Base-by-base conservation (phyloP, 2,329 filamentous ascomycete genomes). In the Penicillium sp. region DNA sequence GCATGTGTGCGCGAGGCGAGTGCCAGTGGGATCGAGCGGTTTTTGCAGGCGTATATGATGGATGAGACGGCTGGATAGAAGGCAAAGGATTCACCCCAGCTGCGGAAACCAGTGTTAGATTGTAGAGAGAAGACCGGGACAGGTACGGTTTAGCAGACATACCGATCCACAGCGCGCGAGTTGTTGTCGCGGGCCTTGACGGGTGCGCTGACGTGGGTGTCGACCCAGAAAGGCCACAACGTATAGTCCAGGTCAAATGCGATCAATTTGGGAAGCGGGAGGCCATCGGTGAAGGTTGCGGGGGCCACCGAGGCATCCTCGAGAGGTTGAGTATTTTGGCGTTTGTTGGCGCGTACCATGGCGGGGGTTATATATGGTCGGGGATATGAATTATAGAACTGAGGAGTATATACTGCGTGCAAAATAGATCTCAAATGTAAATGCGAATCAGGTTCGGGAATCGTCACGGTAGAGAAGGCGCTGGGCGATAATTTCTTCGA, bases 161-260 rank as follows among this genome's bases (percentile, higher is more conserved):
- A 79, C 78, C 72, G 70, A 61, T 80, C 78, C 5, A 76, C 74
- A 33, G 73, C 76, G 59, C 77, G 77, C 31, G 78, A 78, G 61
- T 79, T 79, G 60, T 78, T 77, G 61, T 87, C 85, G 64, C 81
- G 82, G 51, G 85, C 81, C 62, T 87, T 87, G 51, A 96, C 78
- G 0, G 92, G 93, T 6, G 87, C 84, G 24, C 87, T 86, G 68
- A 95, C 89, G 77, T 97, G 93, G 3, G 92, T 96, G 80, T 98
- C 95, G 1, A 96, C 89, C 94, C 94, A 98, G 78, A 97, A 97
- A 4, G 93, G 92, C 95, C 94, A 98, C n/a, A 98, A 83, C 0
- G 95, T 98, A 82, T 97, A 98, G 82, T 98, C 94, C 62, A 98
- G 86, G 75, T 98, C 95, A 79, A 98, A 97, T 63, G 95, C 90